These are phyloP conservation scores for Dacryopinax spathularia DNA, from an alignment of 768 basidiomycete genomes.

Conservation along the genomic window DNA sequence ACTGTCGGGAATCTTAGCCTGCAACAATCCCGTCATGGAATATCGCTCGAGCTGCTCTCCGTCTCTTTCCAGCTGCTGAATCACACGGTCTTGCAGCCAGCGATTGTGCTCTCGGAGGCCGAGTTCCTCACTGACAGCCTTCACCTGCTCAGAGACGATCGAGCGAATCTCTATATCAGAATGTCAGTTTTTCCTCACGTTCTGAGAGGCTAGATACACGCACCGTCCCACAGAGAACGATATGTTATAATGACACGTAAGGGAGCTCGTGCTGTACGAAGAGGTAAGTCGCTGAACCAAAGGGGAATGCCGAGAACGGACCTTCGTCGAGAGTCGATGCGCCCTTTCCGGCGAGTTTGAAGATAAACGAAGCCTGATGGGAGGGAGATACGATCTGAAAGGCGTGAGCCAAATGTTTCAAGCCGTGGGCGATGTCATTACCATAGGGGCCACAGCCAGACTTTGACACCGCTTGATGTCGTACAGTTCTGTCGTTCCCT, in stretches of 20 bases:
- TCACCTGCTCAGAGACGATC: conserved; percentile 6
- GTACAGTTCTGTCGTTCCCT: conserved; percentile 14
- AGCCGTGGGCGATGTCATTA: conserved; percentile 30
- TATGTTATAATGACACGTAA: conserved; percentile 55
- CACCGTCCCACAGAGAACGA: conserved; percentile 72
- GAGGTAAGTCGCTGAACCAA: too few relatives aligned
- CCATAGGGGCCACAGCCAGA: conserved; percentile 37
- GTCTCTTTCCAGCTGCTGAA: not conserved
- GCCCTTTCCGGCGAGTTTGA: conserved; percentile 57
- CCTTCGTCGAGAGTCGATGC: conserved; percentile 33
- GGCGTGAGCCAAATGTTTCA: conserved; percentile 30
- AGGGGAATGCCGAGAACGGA: conserved; percentile 3
- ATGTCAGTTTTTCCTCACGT: not conserved
- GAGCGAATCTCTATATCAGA: conserved; percentile 46
- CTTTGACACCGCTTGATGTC: conserved; percentile 23
- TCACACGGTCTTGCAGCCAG: conserved; percentile 9
- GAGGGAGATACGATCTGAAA: conserved; percentile 60
- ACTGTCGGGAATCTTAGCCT: conserved; percentile 32
- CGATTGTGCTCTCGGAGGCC: conserved; percentile 4
- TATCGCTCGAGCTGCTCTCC: conserved; percentile 1
- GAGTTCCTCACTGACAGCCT: not conserved
- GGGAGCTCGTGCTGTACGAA: conserved; percentile 51
- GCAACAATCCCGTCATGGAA: conserved; percentile 30
- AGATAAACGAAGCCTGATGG: conserved; percentile 66
- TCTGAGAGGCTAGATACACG: conserved; percentile 3